phyloP scores from a whole-genome alignment of 345 rosid genomes.

The Geranium brycei region DNA sequence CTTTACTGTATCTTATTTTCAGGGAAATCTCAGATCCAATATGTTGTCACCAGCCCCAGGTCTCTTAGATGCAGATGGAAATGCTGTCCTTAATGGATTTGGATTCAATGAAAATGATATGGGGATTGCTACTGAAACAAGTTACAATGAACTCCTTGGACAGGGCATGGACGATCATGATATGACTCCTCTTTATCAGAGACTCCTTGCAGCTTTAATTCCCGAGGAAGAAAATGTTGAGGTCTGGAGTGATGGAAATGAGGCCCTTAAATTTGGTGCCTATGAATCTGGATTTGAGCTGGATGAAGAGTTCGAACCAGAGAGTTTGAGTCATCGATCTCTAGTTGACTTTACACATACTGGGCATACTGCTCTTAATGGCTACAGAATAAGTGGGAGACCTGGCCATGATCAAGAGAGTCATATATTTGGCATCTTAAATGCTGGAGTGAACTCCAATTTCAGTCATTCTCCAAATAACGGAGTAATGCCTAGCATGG shows the following conservation, averaged over 20 bases:
- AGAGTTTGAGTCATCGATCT: constrained; percentile 28
- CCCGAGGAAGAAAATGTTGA: constrained; percentile 46
- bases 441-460: constrained; percentile 27
- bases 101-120: constrained; percentile 21
- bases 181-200: constrained; percentile 52
- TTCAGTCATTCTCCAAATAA: constrained; percentile 31
- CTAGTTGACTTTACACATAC: constrained; percentile 25
- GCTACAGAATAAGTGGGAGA: constrained; percentile 36
- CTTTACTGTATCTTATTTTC: constrained; percentile 10
- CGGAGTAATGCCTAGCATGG: constrained; percentile 19
- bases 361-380: constrained; percentile 28
- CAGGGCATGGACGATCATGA: constrained; percentile 24
- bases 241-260: constrained; percentile 23
- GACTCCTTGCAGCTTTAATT: constrained; percentile 73
- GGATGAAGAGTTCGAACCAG: constrained; percentile 50
- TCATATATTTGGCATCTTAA: constrained; percentile 26
- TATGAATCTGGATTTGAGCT: constrained; percentile 42
- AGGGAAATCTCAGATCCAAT: constrained; percentile 29
- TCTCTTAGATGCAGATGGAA: constrained; percentile 17
- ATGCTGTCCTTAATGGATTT: constrained; percentile 18
- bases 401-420: constrained; percentile 37
- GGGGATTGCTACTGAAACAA: constrained; percentile 11
- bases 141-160: constrained; percentile 19
- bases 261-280: constrained; percentile 34
- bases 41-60: constrained; percentile 10